These are phyloP conservation scores for Tylopilus intermedius DNA, from an alignment of 768 basidiomycete genomes.

Conservation along the genomic window DNA sequence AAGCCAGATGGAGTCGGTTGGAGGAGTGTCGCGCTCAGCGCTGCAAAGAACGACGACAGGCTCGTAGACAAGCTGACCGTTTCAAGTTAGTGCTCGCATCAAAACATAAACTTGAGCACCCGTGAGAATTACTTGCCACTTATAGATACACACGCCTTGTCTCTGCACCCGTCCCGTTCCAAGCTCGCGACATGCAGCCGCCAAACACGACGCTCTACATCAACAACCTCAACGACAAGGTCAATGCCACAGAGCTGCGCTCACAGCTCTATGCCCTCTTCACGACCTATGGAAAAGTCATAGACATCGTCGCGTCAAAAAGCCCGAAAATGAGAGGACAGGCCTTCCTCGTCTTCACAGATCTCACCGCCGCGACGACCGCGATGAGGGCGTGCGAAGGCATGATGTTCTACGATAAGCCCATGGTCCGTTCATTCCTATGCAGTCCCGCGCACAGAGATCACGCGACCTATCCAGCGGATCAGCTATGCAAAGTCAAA, in stretches of 20 bases:
- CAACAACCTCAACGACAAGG: constrained; percentile 89
- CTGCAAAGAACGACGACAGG: constrained; percentile 5
- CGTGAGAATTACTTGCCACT: constrained; percentile 25
- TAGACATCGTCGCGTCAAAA: constrained; percentile 91
- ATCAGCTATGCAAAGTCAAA: constrained; percentile 89
- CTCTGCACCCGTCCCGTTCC: neutral
- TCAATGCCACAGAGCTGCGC: constrained; percentile 86
- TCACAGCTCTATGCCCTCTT: constrained; percentile 83
- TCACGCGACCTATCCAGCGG: constrained; percentile 45
- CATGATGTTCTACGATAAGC: constrained; percentile 89
- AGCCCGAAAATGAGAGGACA: constrained; percentile 84
- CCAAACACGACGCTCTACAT: constrained; percentile 88
- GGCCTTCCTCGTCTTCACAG: constrained; percentile 93
- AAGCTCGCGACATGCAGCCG: constrained; percentile 27
- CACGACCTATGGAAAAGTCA: constrained; percentile 86
- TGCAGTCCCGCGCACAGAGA: constrained; percentile 3
- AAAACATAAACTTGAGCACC: neutral
- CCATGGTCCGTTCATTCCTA: constrained; percentile 57
- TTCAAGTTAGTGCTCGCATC: neutral
- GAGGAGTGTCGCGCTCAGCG: neutral
- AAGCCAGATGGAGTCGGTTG: neutral
- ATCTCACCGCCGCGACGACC: constrained; percentile 84
- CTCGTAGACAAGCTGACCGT: constrained; percentile 3
- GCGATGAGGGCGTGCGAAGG: constrained; percentile 93
- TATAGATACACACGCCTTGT: constrained; percentile 3